Evolutionary conservation across 352 stramenopile genomes (phyloP).

Genomic region (Globisporangium nodosum): DNA sequence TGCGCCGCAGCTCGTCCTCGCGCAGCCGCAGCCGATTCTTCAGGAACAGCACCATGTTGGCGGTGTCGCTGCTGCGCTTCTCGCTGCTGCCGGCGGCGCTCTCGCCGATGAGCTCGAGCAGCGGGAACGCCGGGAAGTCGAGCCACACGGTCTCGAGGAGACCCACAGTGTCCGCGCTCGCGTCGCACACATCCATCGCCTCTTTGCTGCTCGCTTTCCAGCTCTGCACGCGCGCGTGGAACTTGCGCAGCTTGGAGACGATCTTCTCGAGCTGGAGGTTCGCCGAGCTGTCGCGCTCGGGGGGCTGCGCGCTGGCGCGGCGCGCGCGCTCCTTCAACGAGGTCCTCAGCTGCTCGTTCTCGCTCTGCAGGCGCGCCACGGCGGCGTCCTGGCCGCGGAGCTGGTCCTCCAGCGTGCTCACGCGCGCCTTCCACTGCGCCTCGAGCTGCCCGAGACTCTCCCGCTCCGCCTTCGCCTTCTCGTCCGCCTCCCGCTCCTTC

Average conservation of each 20-base stretch:
- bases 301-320: neutral
- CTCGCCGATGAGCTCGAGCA: slow-evolving; percentile 2
- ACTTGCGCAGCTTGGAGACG: slow-evolving; percentile 32
- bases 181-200: slow-evolving; percentile 27
- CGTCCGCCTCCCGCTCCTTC: slow-evolving; percentile 20
- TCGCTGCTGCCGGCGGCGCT: neutral
- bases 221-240: slow-evolving; percentile 36
- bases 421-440: slow-evolving; percentile 17
- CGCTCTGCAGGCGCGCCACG: slow-evolving; percentile 25
- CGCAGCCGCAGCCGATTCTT: slow-evolving; percentile 52
- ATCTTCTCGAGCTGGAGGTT: slow-evolving; percentile 30
- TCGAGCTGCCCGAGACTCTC: slow-evolving; percentile 15
- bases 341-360: slow-evolving; percentile 31
- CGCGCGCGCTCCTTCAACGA: slow-evolving; percentile 12
- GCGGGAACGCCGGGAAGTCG: slow-evolving; percentile 47
- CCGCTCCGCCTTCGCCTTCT: slow-evolving; percentile 20
- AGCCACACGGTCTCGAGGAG: slow-evolving; percentile 45
- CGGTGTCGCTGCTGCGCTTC: slow-evolving; percentile 5
- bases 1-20: slow-evolving; percentile 53
- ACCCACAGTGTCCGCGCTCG: slow-evolving; percentile 21
- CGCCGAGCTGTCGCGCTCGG: slow-evolving; percentile 14
- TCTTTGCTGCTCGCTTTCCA: slow-evolving; percentile 53
- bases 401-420: slow-evolving; percentile 26
- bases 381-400: slow-evolving; percentile 25
- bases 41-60: slow-evolving; percentile 39